These are phyloP conservation scores for Cercospora berteroae DNA, from an alignment of 2,329 filamentous ascomycete species.

Conservation along the genomic window DNA sequence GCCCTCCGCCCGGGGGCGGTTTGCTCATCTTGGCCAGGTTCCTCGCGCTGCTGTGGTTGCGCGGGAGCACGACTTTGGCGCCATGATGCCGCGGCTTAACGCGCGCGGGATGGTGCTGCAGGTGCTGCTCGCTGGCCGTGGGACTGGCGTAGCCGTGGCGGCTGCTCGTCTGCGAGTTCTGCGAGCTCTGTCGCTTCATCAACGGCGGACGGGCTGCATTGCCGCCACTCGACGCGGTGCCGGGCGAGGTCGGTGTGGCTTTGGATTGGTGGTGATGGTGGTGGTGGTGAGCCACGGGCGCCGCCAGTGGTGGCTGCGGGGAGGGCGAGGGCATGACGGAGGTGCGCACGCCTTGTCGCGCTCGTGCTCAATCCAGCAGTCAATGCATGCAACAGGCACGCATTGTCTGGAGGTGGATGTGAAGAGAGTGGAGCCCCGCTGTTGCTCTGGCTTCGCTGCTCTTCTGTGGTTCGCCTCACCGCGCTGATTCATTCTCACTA, in stretches of 20 bases:
- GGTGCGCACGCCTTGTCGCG: slow-evolving; percentile 2
- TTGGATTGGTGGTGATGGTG: slow-evolving; percentile 4
- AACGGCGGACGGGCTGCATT: slow-evolving; percentile 28
- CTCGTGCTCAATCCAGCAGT: slow-evolving; percentile 1
- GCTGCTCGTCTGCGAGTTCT: slow-evolving; percentile 26
- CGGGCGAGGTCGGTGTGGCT: slow-evolving; percentile 3
- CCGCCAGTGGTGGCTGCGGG: not conserved
- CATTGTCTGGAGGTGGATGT: not conserved
- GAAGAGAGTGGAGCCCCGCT: not conserved
- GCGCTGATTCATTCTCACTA: not conserved
- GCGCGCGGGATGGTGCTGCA: slow-evolving; percentile 27
- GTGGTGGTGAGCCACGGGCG: not conserved
- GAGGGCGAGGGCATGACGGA: slow-evolving; percentile 9
- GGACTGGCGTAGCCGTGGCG: slow-evolving; percentile 27
- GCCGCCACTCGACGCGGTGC: slow-evolving; percentile 10
- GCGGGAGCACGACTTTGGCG: slow-evolving; percentile 35
- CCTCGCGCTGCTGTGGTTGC: slow-evolving; percentile 36
- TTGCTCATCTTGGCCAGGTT: slow-evolving; percentile 33
- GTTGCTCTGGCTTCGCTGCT: not conserved
- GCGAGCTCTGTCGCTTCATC: slow-evolving; percentile 35
- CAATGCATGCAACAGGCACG: slow-evolving; percentile 1
- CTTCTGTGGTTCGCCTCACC: not conserved
- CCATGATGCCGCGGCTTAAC: slow-evolving; percentile 27
- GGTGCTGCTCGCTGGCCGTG: slow-evolving; percentile 27
- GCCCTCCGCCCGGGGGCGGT: slow-evolving; percentile 8